phyloP scores from a whole-genome alignment of 2,329 filamentous ascomycete genomes.

The Penicillium digitatum region DNA sequence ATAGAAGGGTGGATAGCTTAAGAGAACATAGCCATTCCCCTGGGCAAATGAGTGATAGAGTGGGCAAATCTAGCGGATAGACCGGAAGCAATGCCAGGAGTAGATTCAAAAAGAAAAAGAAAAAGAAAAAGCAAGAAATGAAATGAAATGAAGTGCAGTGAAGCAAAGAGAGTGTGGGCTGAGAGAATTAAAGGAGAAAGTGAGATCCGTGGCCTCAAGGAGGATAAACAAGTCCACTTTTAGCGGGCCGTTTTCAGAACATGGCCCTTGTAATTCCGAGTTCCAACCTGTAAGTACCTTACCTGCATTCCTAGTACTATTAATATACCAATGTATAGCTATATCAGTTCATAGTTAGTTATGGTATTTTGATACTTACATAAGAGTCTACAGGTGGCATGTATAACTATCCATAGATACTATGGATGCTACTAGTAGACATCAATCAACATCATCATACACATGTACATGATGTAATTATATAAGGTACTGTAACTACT shows the following conservation, averaged over 20 bases:
- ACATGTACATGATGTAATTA: not conserved
- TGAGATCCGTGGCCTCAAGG: conserved; percentile 21
- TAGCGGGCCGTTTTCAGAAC: conserved; percentile 22
- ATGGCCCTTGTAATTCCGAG: conserved; percentile 5
- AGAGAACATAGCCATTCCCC: conserved; percentile 19
- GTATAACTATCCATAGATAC: not conserved
- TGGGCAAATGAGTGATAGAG: conserved; percentile 10
- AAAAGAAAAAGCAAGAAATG: conserved; percentile 5
- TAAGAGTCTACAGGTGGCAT: not conserved
- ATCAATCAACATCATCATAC: not conserved
- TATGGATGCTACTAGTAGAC: not conserved
- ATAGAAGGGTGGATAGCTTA: conserved; percentile 9
- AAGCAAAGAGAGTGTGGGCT: conserved; percentile 6
- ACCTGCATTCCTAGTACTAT: not conserved
- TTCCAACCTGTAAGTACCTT: not conserved
- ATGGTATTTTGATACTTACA: no score
- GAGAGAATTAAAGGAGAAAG: conserved; percentile 6
- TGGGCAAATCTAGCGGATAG: conserved; percentile 2
- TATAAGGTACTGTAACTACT: no score
- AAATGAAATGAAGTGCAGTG: conserved; percentile 8
- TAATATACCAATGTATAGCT: not conserved
- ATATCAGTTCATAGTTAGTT: no score
- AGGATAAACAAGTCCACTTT: conserved; percentile 23
- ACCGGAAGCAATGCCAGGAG: conserved; percentile 3
- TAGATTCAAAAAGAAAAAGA: not conserved